Base-by-base conservation (phyloP, 371 early-diverging fungal species). In the Mortierella sp. region DNA sequence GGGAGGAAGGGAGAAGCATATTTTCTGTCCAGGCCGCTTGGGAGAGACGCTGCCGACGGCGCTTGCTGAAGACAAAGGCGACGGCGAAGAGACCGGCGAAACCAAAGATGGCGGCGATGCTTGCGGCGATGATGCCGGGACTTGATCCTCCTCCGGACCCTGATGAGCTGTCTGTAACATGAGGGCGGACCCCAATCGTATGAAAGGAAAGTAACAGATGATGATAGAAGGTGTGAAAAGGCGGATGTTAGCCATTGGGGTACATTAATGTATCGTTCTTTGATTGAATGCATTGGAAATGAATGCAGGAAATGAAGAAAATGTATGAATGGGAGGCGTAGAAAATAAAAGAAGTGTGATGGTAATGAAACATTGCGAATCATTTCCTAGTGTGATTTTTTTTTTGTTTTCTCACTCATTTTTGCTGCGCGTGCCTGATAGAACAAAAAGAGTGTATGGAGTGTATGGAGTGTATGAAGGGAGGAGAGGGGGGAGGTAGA, bases 1-100 rank as follows among this genome's bases (percentile, higher is more conserved):
- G 44, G 2, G 85, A 81, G 0, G 84, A 84, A 2, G 85, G 81
- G 4, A 81, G 70, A 10, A 75, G 78, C 81, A 84, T 84, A 56
- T 81, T 84, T 56, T 84, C 84, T 16, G 78, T 75, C 84, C 81
- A 84, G n/a, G 78, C 75, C 6, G 78, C 78, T 18, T 75, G 84
- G 18, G 84, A 81, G 4, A 72, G 70, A 43, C 78, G 78, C 48
- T 72, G 71, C 21, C 84, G 81, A 29, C 81, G 84, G 16, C 84
- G 81, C 35, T 74, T 80, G 43, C 74, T 80, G 63, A 78, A 78
- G 5, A 78, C 75, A 1, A 84, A 41, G 4, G 84, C 84, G n/a
- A 84, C 68, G 2, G 55, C 73, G 72, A 84, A 81, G 14, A 84
- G 71, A 7, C n/a, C 65, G 14, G 58, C 75, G 35, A 80, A 77